phyloP scores from a whole-genome alignment of 768 basidiomycete genomes.

The Podaxis sp. region DNA sequence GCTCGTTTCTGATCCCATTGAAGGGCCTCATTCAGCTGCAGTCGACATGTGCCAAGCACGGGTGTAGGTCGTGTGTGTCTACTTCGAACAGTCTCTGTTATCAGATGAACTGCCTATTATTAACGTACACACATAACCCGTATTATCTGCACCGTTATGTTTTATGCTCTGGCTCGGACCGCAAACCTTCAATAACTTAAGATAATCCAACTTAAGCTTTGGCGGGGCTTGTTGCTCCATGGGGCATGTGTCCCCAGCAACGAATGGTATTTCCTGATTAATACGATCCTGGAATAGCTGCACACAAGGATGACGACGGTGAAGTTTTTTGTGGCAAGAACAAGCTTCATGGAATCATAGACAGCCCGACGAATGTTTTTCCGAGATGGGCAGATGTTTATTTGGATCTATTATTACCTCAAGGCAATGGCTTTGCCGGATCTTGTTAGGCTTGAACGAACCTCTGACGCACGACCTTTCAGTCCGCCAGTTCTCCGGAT shows the following conservation, averaged over 20 bases:
- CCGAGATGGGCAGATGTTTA: neutral
- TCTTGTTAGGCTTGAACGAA: neutral
- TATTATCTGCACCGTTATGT: neutral
- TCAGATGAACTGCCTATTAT: neutral
- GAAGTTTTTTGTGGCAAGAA: neutral
- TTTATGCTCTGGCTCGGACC: neutral
- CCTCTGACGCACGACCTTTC: neutral
- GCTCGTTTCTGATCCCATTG: neutral
- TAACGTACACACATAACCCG: neutral
- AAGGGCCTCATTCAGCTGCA: neutral
- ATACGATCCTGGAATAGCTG: neutral
- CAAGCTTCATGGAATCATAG: conserved; percentile 6
- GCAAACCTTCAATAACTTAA: neutral
- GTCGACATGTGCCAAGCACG: neutral
- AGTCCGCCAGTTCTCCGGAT: conserved; percentile 12
- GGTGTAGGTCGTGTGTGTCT: neutral
- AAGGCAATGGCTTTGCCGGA: conserved; percentile 3
- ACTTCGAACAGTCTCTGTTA: neutral
- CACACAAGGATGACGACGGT: neutral
- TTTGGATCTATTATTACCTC: conserved; percentile 18
- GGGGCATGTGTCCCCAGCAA: neutral
- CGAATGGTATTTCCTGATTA: neutral
- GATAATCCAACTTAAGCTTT: neutral
- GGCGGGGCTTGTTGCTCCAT: neutral
- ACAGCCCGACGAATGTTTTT: neutral